A percentile compares a stretch with the other conserved stretches of the same genome.
phyloP scores from a whole-genome alignment of 441 rosid species.

The Raphanus hybrid region DNA sequence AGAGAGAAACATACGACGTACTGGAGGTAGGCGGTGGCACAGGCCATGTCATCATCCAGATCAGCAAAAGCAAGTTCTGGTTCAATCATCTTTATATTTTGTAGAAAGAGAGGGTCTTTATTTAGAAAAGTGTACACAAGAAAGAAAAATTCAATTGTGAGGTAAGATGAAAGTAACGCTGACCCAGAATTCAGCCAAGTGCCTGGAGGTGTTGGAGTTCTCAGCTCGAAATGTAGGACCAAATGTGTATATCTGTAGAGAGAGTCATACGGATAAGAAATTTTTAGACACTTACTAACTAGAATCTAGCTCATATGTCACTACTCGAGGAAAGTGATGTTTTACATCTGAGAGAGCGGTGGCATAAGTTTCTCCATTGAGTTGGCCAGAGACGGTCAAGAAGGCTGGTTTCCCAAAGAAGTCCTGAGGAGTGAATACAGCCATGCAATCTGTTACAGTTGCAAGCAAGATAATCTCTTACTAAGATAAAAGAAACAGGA shows the following conservation, averaged over 20 bases:
- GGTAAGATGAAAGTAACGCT: conserved; percentile 30
- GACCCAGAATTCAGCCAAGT: conserved; percentile 98
- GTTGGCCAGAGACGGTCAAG: conserved; percentile 98
- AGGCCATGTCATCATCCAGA: conserved; percentile 95
- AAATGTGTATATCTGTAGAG: conserved; percentile 81
- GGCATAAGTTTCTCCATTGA: conserved; percentile 54
- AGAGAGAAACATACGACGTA: conserved; percentile 90
- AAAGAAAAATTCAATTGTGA: conserved; percentile 19
- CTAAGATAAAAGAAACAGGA: too few species aligned
- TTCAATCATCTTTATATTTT: conserved; percentile 83
- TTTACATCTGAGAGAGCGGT: too few species aligned
- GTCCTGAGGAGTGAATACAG: conserved; percentile 58
- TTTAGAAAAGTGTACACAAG: conserved; percentile 21
- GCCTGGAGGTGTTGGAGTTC: conserved; percentile 94
- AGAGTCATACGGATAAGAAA: conserved; percentile 13
- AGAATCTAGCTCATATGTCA: not conserved
- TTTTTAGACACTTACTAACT: not conserved
- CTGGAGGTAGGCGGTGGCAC: conserved; percentile 99
- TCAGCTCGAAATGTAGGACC: conserved; percentile 99
- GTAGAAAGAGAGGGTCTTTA: conserved; percentile 19
- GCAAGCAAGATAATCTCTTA: not conserved
- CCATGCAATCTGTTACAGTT: conserved; percentile 33
- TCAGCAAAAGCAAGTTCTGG: conserved; percentile 99
- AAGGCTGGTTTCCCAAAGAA: conserved; percentile 97
- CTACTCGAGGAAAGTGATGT: not conserved